Evolutionary conservation across 768 basidiomycete species (phyloP).

Genomic region (Hygrocybe coccinea): DNA sequence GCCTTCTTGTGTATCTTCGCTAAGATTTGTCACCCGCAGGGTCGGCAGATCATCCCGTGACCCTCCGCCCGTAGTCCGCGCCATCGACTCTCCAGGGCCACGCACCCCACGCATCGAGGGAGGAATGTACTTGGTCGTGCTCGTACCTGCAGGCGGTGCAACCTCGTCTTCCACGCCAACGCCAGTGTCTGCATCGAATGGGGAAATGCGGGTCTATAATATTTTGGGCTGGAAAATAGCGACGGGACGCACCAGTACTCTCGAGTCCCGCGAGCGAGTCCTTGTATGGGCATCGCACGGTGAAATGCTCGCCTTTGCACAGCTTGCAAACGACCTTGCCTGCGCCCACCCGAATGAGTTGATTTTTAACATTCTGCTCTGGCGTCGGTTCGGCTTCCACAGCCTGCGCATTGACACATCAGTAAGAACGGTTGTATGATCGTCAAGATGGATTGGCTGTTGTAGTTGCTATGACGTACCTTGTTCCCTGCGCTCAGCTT

Average conservation of each 20-base stretch:
- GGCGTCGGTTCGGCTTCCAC: slow-evolving; percentile 62
- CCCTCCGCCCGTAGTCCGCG: slow-evolving; percentile 43
- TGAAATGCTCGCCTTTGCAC: slow-evolving; percentile 97
- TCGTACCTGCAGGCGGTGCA: slow-evolving; percentile 18
- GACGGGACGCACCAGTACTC: slow-evolving; percentile 41
- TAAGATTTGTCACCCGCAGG: slow-evolving; percentile 93
- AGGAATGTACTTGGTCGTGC: slow-evolving; percentile 74
- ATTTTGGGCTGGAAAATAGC: neutral
- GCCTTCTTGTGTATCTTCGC: slow-evolving; percentile 90
- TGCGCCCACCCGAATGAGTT: slow-evolving; percentile 66
- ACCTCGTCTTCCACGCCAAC: slow-evolving; percentile 39
- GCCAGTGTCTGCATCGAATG: slow-evolving; percentile 24
- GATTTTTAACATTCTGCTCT: slow-evolving; percentile 61
- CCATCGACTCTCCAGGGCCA: slow-evolving; percentile 76
- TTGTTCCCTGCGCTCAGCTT: slow-evolving; percentile 58
- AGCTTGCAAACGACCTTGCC: slow-evolving; percentile 90
- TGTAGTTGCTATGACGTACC: slow-evolving; percentile 28
- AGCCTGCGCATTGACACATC: slow-evolving; percentile 32
- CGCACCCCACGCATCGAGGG: slow-evolving; percentile 82
- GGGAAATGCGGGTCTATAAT: neutral
- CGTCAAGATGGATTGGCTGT: neutral
- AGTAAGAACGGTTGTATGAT: neutral
- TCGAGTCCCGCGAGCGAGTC: slow-evolving; percentile 82
- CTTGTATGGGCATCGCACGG: slow-evolving; percentile 97
- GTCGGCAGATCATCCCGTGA: slow-evolving; percentile 91